Base-by-base conservation (phyloP, 208 protist species). In the Porcisia hertigi region DNA sequence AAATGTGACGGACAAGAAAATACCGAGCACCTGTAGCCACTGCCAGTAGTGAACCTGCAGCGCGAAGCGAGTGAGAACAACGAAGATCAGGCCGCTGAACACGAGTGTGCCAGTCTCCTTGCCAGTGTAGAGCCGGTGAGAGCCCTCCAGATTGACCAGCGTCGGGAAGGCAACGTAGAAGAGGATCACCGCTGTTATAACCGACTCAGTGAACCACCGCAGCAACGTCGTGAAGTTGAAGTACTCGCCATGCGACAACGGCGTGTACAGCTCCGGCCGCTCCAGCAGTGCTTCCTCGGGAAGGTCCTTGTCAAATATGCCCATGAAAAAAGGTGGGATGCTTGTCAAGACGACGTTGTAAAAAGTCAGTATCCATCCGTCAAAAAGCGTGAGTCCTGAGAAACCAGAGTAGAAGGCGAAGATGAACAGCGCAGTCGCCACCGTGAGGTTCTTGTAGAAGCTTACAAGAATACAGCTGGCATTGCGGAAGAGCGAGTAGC, bases 401-500 rank as follows among this genome's bases (percentile, higher is more conserved):
- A 93, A 99, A 34, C 92, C 95, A 54, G 73, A 82, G 81, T 92
- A 97, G 73, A 94, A 94, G 67, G 80, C 47, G 79, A 98, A 99
- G 72, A 93, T 96, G 76, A 99, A 88, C 78, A 98, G 92, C 12
- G 89, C 81, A 23, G 98, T 73, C 36, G 95, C 83, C 49, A 99
- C 79, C 12, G 92, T 85, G 25, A 99, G 83, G 77, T 99, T 99
- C 89, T 99, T 99, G 88, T 99, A 99, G 82, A 99, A 99, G 77
- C 93, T 98, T 39, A 98, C 98, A 1, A 97, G 75, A 76, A 99
- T 96, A 62, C 98, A 90, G 70, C 82, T 92, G 18, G 92, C 75
- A 75, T 99, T 98, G 55, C 99, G 93, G n/a, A 93, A 82, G 72
- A 99, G 96, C 34, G 89, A 85, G 85, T 98, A 98, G 43, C 93